Conservation (phyloP, 129 eudicot genomes). For the Gnaphalium uliginosum region DNA sequence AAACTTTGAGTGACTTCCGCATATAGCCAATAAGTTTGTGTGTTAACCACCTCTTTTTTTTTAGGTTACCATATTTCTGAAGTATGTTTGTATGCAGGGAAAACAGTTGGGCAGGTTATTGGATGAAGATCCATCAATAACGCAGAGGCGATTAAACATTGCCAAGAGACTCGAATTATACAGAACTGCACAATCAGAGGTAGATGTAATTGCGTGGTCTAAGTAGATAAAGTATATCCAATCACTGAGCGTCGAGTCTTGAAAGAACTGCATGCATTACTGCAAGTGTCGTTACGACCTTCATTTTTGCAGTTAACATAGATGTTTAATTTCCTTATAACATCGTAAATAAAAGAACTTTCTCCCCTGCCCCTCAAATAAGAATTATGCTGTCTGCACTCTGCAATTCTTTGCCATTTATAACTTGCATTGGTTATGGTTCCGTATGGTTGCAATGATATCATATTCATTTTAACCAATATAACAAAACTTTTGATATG, state of each 20-base stretch:
- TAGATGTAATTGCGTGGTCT: constrained; percentile 9
- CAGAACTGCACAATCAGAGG: neutral
- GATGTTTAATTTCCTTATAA: neutral
- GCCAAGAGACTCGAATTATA: constrained; percentile 4
- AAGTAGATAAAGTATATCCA: neutral
- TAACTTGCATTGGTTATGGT: neutral
- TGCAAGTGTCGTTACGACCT: neutral
- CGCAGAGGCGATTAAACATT: neutral
- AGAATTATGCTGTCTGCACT: too few relatives aligned
- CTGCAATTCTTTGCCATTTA: neutral
- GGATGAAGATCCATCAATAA: constrained; percentile 22
- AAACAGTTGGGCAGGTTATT: neutral
- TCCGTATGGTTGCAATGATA: neutral
- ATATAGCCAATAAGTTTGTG: neutral
- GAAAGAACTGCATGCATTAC: neutral
- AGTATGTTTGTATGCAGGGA: neutral
- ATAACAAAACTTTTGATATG: neutral
- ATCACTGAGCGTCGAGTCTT: neutral
- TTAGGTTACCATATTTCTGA: neutral
- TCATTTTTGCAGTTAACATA: neutral
- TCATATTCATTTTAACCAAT: neutral
- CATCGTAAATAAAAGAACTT: neutral
- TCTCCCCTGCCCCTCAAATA: neutral
- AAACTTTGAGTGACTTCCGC: neutral
- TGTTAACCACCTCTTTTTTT: neutral